These are phyloP conservation scores for Hippophae rhamnoides DNA, from an alignment of 306 rosid species.

Conservation along the genomic window DNA sequence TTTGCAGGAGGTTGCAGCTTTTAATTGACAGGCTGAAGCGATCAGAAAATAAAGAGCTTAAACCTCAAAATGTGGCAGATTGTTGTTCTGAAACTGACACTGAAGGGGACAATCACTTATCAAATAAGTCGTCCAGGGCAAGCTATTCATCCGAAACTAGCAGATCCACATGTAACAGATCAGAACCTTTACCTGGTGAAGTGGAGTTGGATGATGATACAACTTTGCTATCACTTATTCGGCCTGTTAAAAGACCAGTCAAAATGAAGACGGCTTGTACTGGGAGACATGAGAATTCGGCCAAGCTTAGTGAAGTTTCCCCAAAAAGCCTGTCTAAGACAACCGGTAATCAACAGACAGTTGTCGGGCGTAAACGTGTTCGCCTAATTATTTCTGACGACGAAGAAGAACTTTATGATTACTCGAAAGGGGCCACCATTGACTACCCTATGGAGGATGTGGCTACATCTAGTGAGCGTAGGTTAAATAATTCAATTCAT, in stretches of 20 bases:
- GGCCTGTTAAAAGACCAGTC: constrained; percentile 33
- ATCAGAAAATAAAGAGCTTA: constrained; percentile 26
- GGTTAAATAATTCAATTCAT: constrained; percentile 22
- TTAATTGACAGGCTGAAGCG: constrained; percentile 52
- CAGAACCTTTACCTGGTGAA: constrained; percentile 24
- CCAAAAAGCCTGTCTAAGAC: constrained; percentile 34
- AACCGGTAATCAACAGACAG: constrained; percentile 27
- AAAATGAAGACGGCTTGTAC: constrained; percentile 26
- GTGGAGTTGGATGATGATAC: constrained; percentile 45
- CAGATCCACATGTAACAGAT: constrained; percentile 22
- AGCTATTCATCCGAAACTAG: constrained; percentile 32
- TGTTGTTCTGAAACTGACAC: constrained; percentile 79
- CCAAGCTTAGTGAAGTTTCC: constrained; percentile 24
- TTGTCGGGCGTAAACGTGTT: constrained; percentile 48
- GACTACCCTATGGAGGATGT: constrained; percentile 31
- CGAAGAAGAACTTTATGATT: constrained; percentile 41
- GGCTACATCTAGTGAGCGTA: constrained; percentile 43
- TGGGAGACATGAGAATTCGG: constrained; percentile 23
- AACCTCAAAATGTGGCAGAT: constrained; percentile 29
- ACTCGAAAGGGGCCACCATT: constrained; percentile 29
- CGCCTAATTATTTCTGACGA: constrained; percentile 68
- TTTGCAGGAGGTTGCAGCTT: constrained; percentile 62
- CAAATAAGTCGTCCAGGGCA: constrained; percentile 31
- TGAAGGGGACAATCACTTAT: constrained; percentile 39
- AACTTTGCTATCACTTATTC: constrained; percentile 40